These are phyloP conservation scores for Suhomyces atakaporum DNA, from an alignment of 1,139 yeast genomes.

Conservation along the genomic window DNA sequence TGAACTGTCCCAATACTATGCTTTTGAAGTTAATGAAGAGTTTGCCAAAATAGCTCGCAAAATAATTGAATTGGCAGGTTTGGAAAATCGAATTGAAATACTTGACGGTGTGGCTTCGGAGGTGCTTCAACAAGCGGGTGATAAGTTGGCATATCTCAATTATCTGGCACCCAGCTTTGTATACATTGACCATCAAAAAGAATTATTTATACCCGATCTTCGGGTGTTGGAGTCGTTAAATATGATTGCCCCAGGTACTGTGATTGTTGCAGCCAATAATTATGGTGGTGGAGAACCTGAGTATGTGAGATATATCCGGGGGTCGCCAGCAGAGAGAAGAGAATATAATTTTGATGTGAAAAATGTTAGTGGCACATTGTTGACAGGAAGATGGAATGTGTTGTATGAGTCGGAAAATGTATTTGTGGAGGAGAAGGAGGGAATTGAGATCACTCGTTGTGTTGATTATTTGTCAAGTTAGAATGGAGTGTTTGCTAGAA, in stretches of 20 bases:
- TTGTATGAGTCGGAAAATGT: slow-evolving; percentile 37
- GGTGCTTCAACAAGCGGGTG: slow-evolving; percentile 29
- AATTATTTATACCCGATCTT: slow-evolving; percentile 43
- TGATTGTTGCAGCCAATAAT: slow-evolving; percentile 44
- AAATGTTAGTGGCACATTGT: slow-evolving; percentile 33
- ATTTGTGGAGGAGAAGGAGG: slow-evolving; percentile 22
- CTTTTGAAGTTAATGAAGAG: slow-evolving; percentile 38
- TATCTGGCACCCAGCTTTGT: slow-evolving; percentile 32
- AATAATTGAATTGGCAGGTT: slow-evolving; percentile 40
- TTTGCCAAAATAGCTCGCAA: slow-evolving; percentile 35
- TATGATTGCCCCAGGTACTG: slow-evolving; percentile 42
- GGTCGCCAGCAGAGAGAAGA: slow-evolving; percentile 40
- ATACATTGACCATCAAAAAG: slow-evolving; percentile 46
- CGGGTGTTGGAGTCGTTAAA: slow-evolving; percentile 43
- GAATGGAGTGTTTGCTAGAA: too few species aligned
- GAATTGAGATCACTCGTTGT: slow-evolving; percentile 31
- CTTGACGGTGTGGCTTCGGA: slow-evolving; percentile 40
- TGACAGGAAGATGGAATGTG: slow-evolving; percentile 47
- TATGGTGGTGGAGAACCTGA: slow-evolving; percentile 41
- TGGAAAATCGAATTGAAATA: slow-evolving; percentile 32
- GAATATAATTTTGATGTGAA: slow-evolving; percentile 24
- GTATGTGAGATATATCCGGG: slow-evolving; percentile 39
- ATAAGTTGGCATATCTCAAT: slow-evolving; percentile 16
- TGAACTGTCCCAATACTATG: slow-evolving; percentile 30
- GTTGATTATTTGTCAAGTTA: slow-evolving; percentile 10